Base-by-base conservation (phyloP, 2,329 filamentous ascomycete genomes). In the Cryphonectria parasitica region DNA sequence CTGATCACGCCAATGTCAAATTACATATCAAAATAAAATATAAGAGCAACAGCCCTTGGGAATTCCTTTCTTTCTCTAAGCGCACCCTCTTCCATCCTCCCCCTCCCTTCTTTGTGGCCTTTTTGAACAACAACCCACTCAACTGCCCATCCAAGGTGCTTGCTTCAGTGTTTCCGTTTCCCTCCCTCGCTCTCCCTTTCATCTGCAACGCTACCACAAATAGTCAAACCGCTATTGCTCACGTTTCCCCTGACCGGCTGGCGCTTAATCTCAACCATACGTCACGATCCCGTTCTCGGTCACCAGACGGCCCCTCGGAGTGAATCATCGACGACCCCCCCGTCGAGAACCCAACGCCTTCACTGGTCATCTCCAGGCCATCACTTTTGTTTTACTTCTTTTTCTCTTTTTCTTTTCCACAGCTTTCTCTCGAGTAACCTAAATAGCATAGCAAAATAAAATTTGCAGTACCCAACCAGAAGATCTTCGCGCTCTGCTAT, bases 371-470 rank as follows among this genome's bases (percentile, higher is more conserved):
- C 22, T 49, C 45, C 45, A 22, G n/a, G 19, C 49, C 36, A 52
- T 28, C 36, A 31, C n/a, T 36, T n/a, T 64, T 45, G 66, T 70
- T 71, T 72, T 70, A 68, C 60, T 54, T 69, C 56, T 73, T 72
- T 28, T 68, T 41, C 11, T 45, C 43, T 66, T 25, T 34, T 13
- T 61, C 43, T 28, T n/a, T 63, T 31, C 31, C 45, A 49, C 65
- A 63, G 66, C 66, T 54, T 43, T 71, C 74, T 71, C 71, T 79
- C 77, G 80, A 81, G 79, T 84, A 83, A 78, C 81, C 82, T 84
- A 82, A 80, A 80, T 84, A 85, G 81, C 81, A 80, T 84, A 85
- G 81, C 82, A 80, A 85, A 85, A 83, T 84, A 79, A 84, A 82
- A 79, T 70, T 64, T 71, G 64, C 43, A 69, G n/a, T 58, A 61